phyloP scores from a whole-genome alignment of 306 rosid species.

The Acacia crassicarpa region DNA sequence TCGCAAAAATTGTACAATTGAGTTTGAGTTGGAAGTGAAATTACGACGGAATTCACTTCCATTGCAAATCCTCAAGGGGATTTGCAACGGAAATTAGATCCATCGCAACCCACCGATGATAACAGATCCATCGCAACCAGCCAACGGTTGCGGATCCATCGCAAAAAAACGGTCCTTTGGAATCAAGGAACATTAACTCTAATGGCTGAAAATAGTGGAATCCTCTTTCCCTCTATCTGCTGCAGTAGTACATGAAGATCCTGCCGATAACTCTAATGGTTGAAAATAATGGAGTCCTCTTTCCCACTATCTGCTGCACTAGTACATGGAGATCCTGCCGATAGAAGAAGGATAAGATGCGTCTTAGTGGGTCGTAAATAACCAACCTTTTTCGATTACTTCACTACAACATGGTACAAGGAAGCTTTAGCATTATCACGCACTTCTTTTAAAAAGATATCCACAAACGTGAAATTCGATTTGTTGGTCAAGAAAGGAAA shows the following conservation, averaged over 20 bases:
- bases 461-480: not conserved
- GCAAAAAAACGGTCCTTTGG: too few relatives aligned
- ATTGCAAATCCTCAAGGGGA: too few relatives aligned
- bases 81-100: too few relatives aligned
- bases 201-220: slow-evolving; percentile 4
- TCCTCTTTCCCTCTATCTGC: not conserved
- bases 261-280: not conserved
- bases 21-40: too few relatives aligned
- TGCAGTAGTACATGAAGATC: not conserved
- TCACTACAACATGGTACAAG: not conserved
- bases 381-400: not conserved
- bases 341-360: not conserved
- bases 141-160: too few relatives aligned
- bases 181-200: not conserved
- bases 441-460: not conserved
- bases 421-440: not conserved
- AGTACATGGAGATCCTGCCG: not conserved
- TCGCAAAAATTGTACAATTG: too few relatives aligned
- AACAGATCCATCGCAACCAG: too few relatives aligned
- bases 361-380: not conserved
- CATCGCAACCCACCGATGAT: too few relatives aligned
- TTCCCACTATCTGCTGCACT: not conserved
- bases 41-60: too few relatives aligned
- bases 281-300: slow-evolving; percentile 15
- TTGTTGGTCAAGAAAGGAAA: not conserved